Conservation (phyloP, 495 filamentous ascomycete genomes). For the Lophium mytilinum region DNA sequence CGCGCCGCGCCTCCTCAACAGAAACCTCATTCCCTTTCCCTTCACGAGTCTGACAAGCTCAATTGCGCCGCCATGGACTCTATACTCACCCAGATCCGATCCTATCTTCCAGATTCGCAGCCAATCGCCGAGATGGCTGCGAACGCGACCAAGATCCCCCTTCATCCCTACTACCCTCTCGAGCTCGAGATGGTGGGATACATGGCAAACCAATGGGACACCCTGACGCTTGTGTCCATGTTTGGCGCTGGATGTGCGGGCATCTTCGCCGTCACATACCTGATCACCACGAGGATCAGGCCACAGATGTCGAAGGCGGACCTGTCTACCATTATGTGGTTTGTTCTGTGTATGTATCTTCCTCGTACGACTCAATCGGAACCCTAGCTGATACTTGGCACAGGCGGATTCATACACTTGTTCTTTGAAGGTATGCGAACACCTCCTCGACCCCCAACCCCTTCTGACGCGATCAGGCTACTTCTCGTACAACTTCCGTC, state of each 20-base stretch:
- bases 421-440: slow-evolving; percentile 59
- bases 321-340: slow-evolving; percentile 52
- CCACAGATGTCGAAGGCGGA: slow-evolving; percentile 39
- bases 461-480: slow-evolving; percentile 46
- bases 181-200: slow-evolving; percentile 55
- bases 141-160: neutral
- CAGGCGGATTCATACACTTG: slow-evolving; percentile 61
- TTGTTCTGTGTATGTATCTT: slow-evolving; percentile 46
- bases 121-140: neutral
- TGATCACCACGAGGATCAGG: slow-evolving; percentile 37
- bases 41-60: too few relatives aligned
- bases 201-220: slow-evolving; percentile 45
- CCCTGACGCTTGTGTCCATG: slow-evolving; percentile 40
- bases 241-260: slow-evolving; percentile 41
- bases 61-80: neutral
- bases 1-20: too few relatives aligned
- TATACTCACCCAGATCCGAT: neutral
- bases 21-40: too few relatives aligned
- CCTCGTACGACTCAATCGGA: neutral
- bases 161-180: slow-evolving; percentile 66
- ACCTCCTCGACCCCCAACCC: neutral
- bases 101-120: neutral
- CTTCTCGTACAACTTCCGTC: slow-evolving; percentile 58
- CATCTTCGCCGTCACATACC: slow-evolving; percentile 41
- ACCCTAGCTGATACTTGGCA: neutral